Evolutionary conservation across 106 monocot species (phyloP).

Genomic region (Dendrobium nobile): DNA sequence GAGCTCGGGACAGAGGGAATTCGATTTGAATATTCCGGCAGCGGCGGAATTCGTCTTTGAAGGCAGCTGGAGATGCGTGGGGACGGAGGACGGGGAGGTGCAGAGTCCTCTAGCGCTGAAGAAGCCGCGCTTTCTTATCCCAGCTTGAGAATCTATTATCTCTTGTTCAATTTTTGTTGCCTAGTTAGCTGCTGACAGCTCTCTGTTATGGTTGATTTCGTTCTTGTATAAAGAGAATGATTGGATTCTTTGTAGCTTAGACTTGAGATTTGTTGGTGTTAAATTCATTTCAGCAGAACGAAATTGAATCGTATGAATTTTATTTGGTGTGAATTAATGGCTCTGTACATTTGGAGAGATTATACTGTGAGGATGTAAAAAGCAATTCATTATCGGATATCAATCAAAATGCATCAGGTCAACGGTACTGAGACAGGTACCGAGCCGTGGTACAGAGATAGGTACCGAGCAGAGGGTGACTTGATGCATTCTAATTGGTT

Average conservation of each 20-base stretch:
- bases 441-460: too few relatives aligned
- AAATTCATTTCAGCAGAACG: neutral
- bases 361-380: too few relatives aligned
- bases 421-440: too few relatives aligned
- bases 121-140: slow-evolving; percentile 41
- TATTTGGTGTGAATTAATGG: too few relatives aligned
- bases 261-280: neutral
- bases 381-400: too few relatives aligned
- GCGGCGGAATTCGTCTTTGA: slow-evolving; percentile 17
- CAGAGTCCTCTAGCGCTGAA: slow-evolving; percentile 47
- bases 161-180: neutral
- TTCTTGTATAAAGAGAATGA: neutral
- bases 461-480: too few relatives aligned
- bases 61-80: neutral
- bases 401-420: too few relatives aligned
- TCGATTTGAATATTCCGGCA: slow-evolving; percentile 39
- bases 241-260: neutral
- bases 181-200: too few relatives aligned
- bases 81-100: slow-evolving; percentile 54
- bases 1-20: slow-evolving; percentile 9
- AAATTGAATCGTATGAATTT: too few relatives aligned
- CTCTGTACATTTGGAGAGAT: too few relatives aligned
- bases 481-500: too few relatives aligned
- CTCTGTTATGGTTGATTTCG: too few relatives aligned
- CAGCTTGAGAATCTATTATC: neutral